These are phyloP conservation scores for Carex sylvatica DNA, from an alignment of 202 grass and related monocot species.

Conservation along the genomic window DNA sequence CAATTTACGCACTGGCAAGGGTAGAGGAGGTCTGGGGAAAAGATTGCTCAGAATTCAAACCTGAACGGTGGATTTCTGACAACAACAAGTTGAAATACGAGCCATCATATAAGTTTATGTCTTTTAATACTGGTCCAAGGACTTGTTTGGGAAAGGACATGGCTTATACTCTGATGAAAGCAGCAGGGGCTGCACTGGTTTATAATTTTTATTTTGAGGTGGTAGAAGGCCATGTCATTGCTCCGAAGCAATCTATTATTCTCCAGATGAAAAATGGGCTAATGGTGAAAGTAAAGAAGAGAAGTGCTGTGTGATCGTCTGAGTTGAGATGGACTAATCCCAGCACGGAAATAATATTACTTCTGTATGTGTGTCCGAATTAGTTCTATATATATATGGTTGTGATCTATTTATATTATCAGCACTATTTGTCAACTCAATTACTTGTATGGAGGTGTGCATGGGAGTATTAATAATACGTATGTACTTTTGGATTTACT, in stretches of 20 bases:
- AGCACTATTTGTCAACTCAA: no score
- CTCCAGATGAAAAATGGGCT: conserved; percentile 69
- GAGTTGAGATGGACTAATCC: not conserved
- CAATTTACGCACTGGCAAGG: conserved; percentile 59
- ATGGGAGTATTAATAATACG: no score
- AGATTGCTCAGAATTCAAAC: conserved; percentile 71
- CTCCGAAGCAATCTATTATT: conserved; percentile 78
- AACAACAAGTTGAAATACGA: conserved; percentile 47
- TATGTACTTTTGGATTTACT: no score
- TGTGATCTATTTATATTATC: no score
- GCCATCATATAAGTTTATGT: conserved; percentile 70
- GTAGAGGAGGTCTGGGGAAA: conserved; percentile 70
- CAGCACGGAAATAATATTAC: not conserved
- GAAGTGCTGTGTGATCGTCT: not conserved
- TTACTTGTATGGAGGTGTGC: no score
- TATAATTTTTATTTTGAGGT: conserved; percentile 53
- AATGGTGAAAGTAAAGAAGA: conserved; percentile 47
- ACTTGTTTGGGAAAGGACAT: conserved; percentile 78
- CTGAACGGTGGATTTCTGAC: conserved; percentile 64
- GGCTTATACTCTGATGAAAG: conserved; percentile 75
- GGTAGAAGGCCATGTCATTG: conserved; percentile 45
- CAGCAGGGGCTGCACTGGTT: conserved; percentile 51
- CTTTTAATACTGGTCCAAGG: conserved; percentile 70
- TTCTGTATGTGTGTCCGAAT: not conserved
- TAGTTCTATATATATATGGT: no score